Base-by-base conservation (phyloP, 768 basidiomycete species). In the Hypholoma fasciculare region DNA sequence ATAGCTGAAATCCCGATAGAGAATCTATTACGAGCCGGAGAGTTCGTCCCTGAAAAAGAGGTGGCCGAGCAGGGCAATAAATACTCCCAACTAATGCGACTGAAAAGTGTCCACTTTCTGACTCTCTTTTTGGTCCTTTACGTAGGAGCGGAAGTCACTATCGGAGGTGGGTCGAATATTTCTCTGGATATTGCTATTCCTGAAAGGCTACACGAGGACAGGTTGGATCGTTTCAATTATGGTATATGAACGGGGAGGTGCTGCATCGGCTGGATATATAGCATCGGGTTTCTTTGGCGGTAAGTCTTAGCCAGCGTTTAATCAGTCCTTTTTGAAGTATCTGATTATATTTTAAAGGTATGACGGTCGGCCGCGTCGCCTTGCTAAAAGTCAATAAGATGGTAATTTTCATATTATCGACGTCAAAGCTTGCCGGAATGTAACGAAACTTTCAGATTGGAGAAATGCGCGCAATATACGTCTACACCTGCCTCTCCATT, bases 401-500 rank as follows among this genome's bases (percentile, higher is more conserved):
- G 52, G 65, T 62, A 37, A 34, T 5, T 34, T 34, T 9, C 6
- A 34, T 26, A 36, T 34, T 27, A 8, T 36, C 3, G 7, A n/a
- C 8, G 9, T 44, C 48, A 14, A 27, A 19, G 12, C 13, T 26
- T 36, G 13, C 23, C 23, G 4, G 23, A 13, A 3, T 34, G 3
- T 7, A 23, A 16, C 14, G 1, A 2, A 11, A 42, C 2, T 19
- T 16, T 34, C 13, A 84, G 83, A 67, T 86, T 12, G 84, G 85
- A 39, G 83, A 85, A 70, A 75, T 77, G 8, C 76, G 71, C 12
- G 82, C 76, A n/a, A 58, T 85, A 14, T 82, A 77, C 58, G 44
- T 85, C 6, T 87, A 86, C 48, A 74, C 78, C 1, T 1, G 76
- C 34, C 69, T 85, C 14, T 77, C 80, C 4, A 80, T 86, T 14